phyloP scores from a whole-genome alignment of 2,329 filamentous ascomycete genomes.

The Verticillium alfalfae region DNA sequence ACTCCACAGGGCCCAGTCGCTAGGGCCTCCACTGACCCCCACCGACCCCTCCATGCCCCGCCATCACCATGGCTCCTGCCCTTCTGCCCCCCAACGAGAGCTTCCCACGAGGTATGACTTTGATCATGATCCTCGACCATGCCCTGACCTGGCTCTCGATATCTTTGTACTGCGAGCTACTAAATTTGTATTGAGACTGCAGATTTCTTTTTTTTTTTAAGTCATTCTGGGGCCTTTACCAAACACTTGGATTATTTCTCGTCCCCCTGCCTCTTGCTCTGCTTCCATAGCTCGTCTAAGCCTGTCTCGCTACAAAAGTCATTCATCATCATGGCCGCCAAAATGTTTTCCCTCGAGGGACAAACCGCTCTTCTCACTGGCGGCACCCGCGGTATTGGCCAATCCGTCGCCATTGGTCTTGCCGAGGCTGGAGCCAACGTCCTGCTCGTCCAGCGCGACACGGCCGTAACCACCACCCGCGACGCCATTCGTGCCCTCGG shows the following conservation, averaged over 20 bases:
- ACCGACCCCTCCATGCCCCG: not conserved
- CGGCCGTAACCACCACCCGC: conserved; percentile 45
- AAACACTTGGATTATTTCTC: not conserved
- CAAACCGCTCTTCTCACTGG: conserved; percentile 54
- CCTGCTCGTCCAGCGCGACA: conserved; percentile 46
- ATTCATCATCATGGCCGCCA: conserved; percentile 23
- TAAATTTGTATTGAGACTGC: not conserved
- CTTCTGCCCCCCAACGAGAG: not conserved
- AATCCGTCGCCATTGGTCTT: conserved; percentile 50
- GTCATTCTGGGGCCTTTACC: not conserved
- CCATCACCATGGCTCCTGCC: not conserved
- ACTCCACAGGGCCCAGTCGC: not conserved
- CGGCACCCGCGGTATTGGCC: conserved; percentile 52
- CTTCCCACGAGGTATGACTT: not conserved
- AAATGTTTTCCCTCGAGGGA: conserved; percentile 48
- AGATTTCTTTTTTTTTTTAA: not conserved
- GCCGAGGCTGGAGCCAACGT: conserved; percentile 55
- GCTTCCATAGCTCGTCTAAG: too few relatives aligned
- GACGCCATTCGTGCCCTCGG: conserved; percentile 58
- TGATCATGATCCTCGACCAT: not conserved
- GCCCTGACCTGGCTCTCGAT: not conserved
- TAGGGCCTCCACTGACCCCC: not conserved
- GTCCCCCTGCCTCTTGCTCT: not conserved
- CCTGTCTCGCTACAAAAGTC: not conserved
- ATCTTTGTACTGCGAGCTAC: not conserved